phyloP scores from a whole-genome alignment of 108 stramenopile genomes.

The Fistulifera pelliculosa region DNA sequence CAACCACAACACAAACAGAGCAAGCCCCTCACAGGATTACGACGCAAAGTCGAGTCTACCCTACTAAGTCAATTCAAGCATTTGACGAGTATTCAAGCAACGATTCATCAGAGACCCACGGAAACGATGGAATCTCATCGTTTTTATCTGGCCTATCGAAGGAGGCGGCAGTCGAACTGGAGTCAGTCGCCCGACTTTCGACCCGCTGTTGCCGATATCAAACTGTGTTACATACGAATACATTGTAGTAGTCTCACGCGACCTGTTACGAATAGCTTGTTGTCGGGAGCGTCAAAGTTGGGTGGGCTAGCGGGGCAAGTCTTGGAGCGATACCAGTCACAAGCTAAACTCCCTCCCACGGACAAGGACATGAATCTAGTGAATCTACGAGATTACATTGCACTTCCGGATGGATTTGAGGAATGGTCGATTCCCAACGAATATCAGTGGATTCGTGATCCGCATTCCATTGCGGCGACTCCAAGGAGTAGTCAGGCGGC shows the following conservation, averaged over 20 bases:
- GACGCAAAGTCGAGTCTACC: conserved; percentile 24
- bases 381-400: conserved; percentile 14
- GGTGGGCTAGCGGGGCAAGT: background rate
- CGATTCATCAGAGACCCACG: no score
- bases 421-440: conserved; percentile 69
- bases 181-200: conserved; percentile 1
- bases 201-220: conserved; percentile 67
- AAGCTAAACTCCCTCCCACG: background rate
- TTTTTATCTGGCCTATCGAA: conserved; percentile 47
- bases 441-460: conserved; percentile 18
- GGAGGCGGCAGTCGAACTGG: conserved; percentile 35
- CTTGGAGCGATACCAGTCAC: conserved; percentile 2
- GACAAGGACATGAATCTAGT: background rate
- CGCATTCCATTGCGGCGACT: conserved; percentile 2
- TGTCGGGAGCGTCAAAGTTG: background rate
- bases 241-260: conserved; percentile 13
- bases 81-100: no score
- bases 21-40: conserved; percentile 19
- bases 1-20: background rate
- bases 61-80: conserved; percentile 10
- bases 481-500: conserved; percentile 1
- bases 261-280: background rate
- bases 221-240: conserved; percentile 46
- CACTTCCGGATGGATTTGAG: conserved; percentile 45
- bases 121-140: conserved; percentile 1